Percentiles rank a stretch among this genome's conserved stretches.
These are phyloP conservation scores for Coniochaeta pulveracea DNA, from an alignment of 2,329 filamentous ascomycete genomes.

Conservation along the genomic window DNA sequence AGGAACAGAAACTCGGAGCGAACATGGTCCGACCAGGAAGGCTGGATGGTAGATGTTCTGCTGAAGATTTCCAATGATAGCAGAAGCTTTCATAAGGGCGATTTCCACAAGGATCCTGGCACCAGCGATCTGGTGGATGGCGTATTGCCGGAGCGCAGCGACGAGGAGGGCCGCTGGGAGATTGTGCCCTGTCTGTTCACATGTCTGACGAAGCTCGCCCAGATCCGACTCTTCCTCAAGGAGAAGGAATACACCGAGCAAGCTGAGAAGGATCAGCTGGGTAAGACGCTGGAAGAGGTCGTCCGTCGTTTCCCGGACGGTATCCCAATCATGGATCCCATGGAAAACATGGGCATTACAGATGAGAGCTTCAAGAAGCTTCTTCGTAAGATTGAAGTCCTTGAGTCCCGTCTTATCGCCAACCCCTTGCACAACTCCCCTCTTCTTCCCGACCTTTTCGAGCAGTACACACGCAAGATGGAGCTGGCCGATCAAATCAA, in stretches of 20 bases:
- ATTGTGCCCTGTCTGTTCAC: constrained; percentile 78
- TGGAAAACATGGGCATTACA: constrained; percentile 91
- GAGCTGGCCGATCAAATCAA: constrained; percentile 70
- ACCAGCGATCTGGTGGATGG: constrained; percentile 48
- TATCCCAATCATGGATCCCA: constrained; percentile 76
- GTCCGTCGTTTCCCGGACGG: constrained; percentile 86
- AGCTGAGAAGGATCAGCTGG: constrained; percentile 55
- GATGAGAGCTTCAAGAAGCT: constrained; percentile 92
- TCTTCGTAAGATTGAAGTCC: constrained; percentile 88
- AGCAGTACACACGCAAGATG: constrained; percentile 76
- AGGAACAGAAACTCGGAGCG: constrained; percentile 54
- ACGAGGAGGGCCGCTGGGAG: constrained; percentile 61
- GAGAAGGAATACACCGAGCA: constrained; percentile 54
- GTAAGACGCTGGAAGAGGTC: constrained; percentile 66
- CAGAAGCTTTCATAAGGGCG: constrained; percentile 23
- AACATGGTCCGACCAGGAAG: constrained; percentile 62
- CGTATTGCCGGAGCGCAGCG: constrained; percentile 47
- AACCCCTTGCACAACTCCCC: constrained; percentile 91
- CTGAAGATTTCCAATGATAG: constrained; percentile 46
- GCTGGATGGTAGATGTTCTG: constrained; percentile 73
- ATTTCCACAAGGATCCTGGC: constrained; percentile 18
- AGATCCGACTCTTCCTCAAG: constrained; percentile 74
- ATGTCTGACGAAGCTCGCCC: constrained; percentile 74
- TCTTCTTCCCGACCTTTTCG: constrained; percentile 71
- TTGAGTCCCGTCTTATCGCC: constrained; percentile 78